Evolutionary conservation across 441 rosid species (phyloP).

Genomic region (Hura crepitans): DNA sequence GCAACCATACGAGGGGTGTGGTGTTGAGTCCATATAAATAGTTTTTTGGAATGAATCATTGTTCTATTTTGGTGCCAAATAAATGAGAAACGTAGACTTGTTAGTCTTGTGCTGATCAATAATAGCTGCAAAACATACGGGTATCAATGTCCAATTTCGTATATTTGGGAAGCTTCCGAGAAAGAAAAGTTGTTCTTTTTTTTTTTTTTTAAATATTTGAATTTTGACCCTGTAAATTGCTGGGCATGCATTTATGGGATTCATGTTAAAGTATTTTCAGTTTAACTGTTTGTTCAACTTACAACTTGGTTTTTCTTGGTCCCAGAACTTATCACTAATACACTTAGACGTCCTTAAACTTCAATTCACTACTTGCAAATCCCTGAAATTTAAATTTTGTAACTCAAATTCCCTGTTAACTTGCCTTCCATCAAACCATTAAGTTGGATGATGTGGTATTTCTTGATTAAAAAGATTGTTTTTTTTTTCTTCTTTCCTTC

Average conservation of each 20-base stretch:
- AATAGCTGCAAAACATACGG: neutral
- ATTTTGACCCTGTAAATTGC: neutral
- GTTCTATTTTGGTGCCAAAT: neutral
- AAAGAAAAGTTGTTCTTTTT: neutral
- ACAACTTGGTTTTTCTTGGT: neutral
- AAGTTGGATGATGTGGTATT: no score
- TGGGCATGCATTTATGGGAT: neutral
- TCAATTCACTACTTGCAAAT: no score
- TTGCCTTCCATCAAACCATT: no score
- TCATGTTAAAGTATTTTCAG: neutral
- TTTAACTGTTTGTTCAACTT: neutral
- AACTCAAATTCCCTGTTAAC: no score
- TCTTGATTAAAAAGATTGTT: no score
- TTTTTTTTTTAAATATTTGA: neutral
- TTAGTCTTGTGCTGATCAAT: neutral
- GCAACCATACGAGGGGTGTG: neutral
- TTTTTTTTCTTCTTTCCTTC: no score
- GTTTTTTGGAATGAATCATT: neutral
- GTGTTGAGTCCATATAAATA: neutral
- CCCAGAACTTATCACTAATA: no score
- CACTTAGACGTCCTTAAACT: no score
- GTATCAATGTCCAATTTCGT: neutral
- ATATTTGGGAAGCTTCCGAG: neutral
- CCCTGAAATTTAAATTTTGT: no score
- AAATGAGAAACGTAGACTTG: conserved; percentile 2